A percentile compares a stretch with the other conserved stretches of the same genome.
phyloP scores from a whole-genome alignment of 768 basidiomycete species.

The Termitomyces sp. region DNA sequence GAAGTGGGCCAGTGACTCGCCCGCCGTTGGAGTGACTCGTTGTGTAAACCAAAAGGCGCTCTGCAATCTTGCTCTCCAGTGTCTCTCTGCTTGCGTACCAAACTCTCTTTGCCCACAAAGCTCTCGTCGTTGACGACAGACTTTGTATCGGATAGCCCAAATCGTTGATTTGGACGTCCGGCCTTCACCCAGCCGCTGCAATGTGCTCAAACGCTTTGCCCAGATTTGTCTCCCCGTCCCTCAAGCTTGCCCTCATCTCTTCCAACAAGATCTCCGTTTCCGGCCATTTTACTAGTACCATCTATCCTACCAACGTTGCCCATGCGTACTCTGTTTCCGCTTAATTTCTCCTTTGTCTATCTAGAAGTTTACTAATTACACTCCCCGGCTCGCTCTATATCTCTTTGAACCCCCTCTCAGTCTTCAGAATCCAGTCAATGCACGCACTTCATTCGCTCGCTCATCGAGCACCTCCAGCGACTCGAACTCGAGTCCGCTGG shows the following conservation, averaged over 20 bases:
- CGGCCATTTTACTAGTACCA: conserved; percentile 13
- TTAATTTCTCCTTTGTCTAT: conserved; percentile 25
- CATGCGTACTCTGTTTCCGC: conserved; percentile 30
- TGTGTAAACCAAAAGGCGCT: conserved; percentile 4
- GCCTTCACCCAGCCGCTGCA: conserved; percentile 23
- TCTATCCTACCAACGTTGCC: conserved; percentile 17
- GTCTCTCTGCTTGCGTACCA: conserved; percentile 1
- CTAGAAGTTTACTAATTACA: conserved; percentile 18
- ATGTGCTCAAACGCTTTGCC: conserved; percentile 32
- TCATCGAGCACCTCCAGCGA: conserved; percentile 65
- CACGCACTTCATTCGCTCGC: conserved; percentile 48
- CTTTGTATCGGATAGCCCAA: conserved; percentile 40
- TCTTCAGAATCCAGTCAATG: conserved; percentile 26
- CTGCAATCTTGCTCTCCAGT: not conserved
- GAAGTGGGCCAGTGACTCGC: conserved; percentile 16
- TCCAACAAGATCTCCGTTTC: conserved; percentile 13
- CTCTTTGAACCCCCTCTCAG: conserved; percentile 24
- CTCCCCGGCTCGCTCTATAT: conserved; percentile 20
- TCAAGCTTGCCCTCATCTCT: conserved; percentile 16
- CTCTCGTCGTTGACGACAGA: conserved; percentile 28
- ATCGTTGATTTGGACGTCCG: conserved; percentile 38
- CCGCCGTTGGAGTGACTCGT: conserved; percentile 15
- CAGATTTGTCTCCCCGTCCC: conserved; percentile 20
- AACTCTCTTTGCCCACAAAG: conserved; percentile 12
- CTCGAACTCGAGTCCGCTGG: conserved; percentile 72